Conservation (phyloP, 805 yeast genomes). For the Ogataea angusta region DNA sequence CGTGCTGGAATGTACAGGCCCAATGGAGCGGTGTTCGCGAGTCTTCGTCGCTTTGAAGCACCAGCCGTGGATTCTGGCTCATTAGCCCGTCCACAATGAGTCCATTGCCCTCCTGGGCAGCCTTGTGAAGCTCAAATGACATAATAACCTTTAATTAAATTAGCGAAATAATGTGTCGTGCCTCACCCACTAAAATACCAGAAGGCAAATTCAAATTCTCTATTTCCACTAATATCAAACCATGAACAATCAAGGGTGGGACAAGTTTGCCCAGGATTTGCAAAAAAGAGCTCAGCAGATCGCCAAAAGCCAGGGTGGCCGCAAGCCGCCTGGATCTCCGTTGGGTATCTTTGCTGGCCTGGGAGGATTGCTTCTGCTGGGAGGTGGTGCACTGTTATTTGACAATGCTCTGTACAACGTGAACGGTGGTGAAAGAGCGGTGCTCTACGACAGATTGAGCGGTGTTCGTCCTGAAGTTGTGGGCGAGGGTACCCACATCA, state of each 20-base stretch:
- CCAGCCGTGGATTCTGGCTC: constrained; percentile 45
- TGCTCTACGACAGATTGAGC: constrained; percentile 79
- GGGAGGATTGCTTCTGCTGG: constrained; percentile 57
- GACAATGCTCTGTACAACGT: constrained; percentile 73
- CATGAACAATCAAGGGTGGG: constrained; percentile 46
- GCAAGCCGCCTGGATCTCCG: constrained; percentile 36
- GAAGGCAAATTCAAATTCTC: constrained; percentile 9
- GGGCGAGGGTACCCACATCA: constrained; percentile 92
- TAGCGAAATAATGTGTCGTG: constrained; percentile 2
- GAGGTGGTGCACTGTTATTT: constrained; percentile 51
- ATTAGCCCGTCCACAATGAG: constrained; percentile 50
- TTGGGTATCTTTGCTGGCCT: constrained; percentile 58
- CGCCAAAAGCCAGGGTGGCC: constrained; percentile 33
- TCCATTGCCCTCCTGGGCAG: constrained; percentile 60
- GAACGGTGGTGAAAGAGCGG: constrained; percentile 99
- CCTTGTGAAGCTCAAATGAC: constrained; percentile 47
- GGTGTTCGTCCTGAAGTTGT: constrained; percentile 84
- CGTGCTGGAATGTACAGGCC: constrained; percentile 70
- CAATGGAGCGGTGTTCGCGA: constrained; percentile 82
- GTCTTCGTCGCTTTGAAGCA: constrained; percentile 58
- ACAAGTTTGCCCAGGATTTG: constrained; percentile 47
- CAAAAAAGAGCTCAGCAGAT: constrained; percentile 44
- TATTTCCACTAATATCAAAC: background rate
- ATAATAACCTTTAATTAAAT: background rate
- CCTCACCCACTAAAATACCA: background rate